These are phyloP conservation scores for Flaveria ramosissima DNA, from an alignment of 129 eudicot species.

Conservation along the genomic window DNA sequence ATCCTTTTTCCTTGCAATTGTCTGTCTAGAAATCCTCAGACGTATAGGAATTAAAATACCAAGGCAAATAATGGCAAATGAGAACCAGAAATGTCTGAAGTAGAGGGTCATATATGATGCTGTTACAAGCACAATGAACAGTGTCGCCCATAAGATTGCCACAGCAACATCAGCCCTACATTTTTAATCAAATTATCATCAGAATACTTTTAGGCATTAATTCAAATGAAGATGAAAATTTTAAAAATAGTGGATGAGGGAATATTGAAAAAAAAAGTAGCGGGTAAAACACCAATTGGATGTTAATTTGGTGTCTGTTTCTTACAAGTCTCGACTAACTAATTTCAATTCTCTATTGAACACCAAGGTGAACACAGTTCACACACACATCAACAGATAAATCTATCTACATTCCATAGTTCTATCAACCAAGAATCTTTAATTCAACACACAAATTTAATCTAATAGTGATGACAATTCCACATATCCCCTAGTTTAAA, in stretches of 20 bases:
- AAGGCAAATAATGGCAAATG: slow-evolving; percentile 55
- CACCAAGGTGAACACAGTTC: slow-evolving; percentile 11
- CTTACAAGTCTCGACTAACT: not conserved
- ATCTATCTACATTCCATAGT: not conserved
- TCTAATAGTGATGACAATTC: not conserved
- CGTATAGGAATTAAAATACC: slow-evolving; percentile 55
- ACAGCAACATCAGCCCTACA: slow-evolving; percentile 77
- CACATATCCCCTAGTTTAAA: not conserved
- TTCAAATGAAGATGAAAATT: not conserved
- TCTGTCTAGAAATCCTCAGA: slow-evolving; percentile 56
- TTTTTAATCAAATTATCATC: slow-evolving; percentile 20
- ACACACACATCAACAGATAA: not conserved
- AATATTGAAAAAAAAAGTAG: not conserved
- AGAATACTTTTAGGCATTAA: slow-evolving; percentile 2
- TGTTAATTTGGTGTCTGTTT: not conserved
- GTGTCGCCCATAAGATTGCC: slow-evolving; percentile 51
- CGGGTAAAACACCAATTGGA: not conserved
- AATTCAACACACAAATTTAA: not conserved
- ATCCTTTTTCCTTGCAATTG: slow-evolving; percentile 64
- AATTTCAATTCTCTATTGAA: not conserved
- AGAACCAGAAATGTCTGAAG: slow-evolving; percentile 60
- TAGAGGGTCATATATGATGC: slow-evolving; percentile 66
- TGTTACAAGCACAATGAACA: slow-evolving; percentile 52
- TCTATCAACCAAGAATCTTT: slow-evolving; percentile 3
- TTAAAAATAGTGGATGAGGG: not conserved